A percentile compares a stretch with the other conserved stretches of the same genome.
Evolutionary conservation across 202 grass and related monocot genomes (phyloP).

Genomic region (Hordeum pubiflorum): DNA sequence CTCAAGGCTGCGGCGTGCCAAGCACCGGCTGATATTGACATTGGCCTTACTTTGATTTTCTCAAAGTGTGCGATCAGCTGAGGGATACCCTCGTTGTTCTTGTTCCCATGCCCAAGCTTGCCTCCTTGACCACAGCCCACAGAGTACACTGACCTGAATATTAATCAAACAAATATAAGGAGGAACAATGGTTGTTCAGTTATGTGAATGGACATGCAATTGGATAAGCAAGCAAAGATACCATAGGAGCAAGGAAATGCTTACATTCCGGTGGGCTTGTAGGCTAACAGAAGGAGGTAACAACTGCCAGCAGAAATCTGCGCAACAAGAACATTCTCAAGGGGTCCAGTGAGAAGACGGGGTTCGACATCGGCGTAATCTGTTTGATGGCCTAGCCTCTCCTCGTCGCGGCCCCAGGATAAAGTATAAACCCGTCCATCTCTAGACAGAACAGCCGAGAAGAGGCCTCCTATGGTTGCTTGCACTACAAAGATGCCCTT

Average conservation of each 20-base stretch:
- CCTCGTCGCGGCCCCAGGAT: conserved; percentile 38
- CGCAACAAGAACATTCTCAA: conserved; percentile 36
- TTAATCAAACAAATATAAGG: too few species aligned
- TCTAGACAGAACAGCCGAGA: conserved; percentile 58
- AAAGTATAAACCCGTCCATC: conserved; percentile 56
- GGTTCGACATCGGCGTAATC: conserved; percentile 34
- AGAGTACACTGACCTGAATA: conserved; percentile 60
- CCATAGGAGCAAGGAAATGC: neutral
- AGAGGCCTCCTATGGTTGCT: conserved; percentile 45
- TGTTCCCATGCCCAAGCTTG: conserved; percentile 57
- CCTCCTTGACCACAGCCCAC: conserved; percentile 59
- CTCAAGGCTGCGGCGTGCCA: conserved; percentile 42
- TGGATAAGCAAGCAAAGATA: neutral
- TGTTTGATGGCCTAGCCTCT: conserved; percentile 36
- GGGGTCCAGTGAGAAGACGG: conserved; percentile 37
- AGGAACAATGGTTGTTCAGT: neutral
- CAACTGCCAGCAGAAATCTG: conserved; percentile 69
- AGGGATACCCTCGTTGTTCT: neutral
- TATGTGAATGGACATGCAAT: neutral
- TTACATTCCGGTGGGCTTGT: conserved; percentile 54
- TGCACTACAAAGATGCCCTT: conserved; percentile 55
- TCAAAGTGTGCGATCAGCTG: conserved; percentile 39
- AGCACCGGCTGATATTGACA: conserved; percentile 46
- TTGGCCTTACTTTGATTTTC: conserved; percentile 26
- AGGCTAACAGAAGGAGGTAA: conserved; percentile 55